Conservation (phyloP, 164 flowering plant genomes). For the Macadamia tetraphylla region DNA sequence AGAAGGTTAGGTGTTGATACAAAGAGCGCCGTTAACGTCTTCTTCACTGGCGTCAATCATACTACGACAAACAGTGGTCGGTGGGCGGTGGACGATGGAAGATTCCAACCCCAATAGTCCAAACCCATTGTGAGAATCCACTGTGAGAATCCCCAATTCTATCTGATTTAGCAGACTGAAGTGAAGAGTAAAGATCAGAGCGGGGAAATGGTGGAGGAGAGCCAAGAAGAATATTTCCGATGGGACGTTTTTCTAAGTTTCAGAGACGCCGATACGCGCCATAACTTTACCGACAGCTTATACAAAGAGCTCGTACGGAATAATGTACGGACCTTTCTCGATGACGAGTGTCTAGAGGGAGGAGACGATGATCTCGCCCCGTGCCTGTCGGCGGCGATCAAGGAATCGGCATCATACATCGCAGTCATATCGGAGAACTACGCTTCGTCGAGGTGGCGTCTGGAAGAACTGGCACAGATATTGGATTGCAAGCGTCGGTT, state of each 20-base stretch:
- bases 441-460: constrained; percentile 19
- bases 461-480: constrained; percentile 27
- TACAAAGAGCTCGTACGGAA: constrained; percentile 2
- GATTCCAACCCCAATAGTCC: no score
- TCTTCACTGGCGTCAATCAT: no score
- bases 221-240: background rate
- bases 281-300: constrained; percentile 2
- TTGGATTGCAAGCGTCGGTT: constrained; percentile 12
- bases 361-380: constrained; percentile 8
- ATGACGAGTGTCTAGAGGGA: constrained; percentile 3
- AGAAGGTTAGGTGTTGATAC: no score
- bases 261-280: constrained; percentile 14
- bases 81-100: no score
- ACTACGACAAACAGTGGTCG: no score
- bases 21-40: no score
- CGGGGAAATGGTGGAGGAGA: background rate
- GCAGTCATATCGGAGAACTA: constrained; percentile 19
- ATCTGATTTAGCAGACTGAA: no score
- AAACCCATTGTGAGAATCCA: no score
- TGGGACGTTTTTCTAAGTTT: constrained; percentile 23
- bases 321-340: constrained; percentile 11
- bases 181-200: no score
- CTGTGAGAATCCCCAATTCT: no score
- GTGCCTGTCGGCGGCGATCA: constrained; percentile 13
- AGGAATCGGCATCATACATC: constrained; percentile 15